These are phyloP conservation scores for Neoboletus brunneissimus DNA, from an alignment of 768 basidiomycete species.

Conservation along the genomic window DNA sequence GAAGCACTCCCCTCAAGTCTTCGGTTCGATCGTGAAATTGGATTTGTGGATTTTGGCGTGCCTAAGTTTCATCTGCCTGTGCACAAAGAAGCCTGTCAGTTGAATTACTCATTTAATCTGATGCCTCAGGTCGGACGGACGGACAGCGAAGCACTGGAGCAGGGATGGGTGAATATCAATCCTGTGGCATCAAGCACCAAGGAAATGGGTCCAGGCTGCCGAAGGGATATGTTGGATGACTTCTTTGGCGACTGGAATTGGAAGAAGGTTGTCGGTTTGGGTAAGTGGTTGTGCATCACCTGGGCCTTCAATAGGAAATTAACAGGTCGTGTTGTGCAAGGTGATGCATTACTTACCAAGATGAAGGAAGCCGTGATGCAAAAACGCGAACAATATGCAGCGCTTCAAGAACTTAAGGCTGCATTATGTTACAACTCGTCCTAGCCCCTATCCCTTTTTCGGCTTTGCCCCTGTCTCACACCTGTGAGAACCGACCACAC, in stretches of 20 bases:
- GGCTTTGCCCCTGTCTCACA: too few relatives aligned
- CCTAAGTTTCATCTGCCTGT: not conserved
- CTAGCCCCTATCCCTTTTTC: too few relatives aligned
- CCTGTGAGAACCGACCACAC: too few relatives aligned
- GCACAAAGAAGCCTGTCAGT: too few relatives aligned
- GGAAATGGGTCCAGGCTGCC: too few relatives aligned
- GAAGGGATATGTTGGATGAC: constrained; percentile 33
- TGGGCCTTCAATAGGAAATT: too few relatives aligned
- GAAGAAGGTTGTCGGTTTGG: constrained; percentile 24
- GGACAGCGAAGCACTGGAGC: too few relatives aligned
- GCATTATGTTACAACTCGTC: too few relatives aligned
- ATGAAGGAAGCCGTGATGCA: not conserved
- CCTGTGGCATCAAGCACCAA: too few relatives aligned
- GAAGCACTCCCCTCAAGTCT: not conserved
- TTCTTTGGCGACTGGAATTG: constrained; percentile 33
- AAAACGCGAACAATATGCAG: too few relatives aligned
- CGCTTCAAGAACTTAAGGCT: too few relatives aligned
- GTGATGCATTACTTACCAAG: not conserved
- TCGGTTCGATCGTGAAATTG: not conserved
- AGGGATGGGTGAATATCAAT: too few relatives aligned
- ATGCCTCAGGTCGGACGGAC: not conserved
- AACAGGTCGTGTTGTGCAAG: not conserved
- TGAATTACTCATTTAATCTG: not conserved
- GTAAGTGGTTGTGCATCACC: not conserved
- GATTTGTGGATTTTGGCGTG: not conserved